A percentile compares a stretch with the other conserved stretches of the same genome.
phyloP scores from a whole-genome alignment of 148 eudicot species.

The Heliosperma pusillum region DNA sequence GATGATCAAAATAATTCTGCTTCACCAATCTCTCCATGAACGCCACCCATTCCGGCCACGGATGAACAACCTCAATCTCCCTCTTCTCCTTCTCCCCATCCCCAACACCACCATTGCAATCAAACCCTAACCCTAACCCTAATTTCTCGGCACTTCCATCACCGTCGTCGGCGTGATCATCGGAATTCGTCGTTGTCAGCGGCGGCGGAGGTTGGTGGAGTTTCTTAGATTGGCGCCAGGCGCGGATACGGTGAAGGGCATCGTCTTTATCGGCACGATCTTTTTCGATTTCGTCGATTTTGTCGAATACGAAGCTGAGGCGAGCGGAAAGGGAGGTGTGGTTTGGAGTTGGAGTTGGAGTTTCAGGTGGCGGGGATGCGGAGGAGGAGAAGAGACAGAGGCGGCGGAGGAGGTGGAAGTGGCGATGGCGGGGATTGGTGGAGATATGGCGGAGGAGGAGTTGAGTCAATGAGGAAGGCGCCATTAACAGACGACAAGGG shows the following conservation, averaged over 20 bases:
- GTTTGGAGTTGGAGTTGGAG: slow-evolving; percentile 35
- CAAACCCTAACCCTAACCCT: slow-evolving; percentile 26
- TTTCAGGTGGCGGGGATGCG: slow-evolving; percentile 23
- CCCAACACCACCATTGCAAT: not conserved
- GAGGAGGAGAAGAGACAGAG: slow-evolving; percentile 24
- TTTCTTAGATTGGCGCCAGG: slow-evolving; percentile 82
- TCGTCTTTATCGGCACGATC: slow-evolving; percentile 70
- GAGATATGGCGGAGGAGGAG: slow-evolving; percentile 24
- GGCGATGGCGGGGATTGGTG: not conserved
- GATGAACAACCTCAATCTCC: slow-evolving; percentile 63
- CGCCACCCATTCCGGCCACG: slow-evolving; percentile 91
- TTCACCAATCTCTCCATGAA: slow-evolving; percentile 84
- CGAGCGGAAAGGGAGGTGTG: slow-evolving; percentile 73
- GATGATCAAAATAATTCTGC: slow-evolving; percentile 81
- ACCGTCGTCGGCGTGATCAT: not conserved
- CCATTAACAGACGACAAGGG: slow-evolving; percentile 12
- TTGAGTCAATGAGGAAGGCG: slow-evolving; percentile 33
- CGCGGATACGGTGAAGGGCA: slow-evolving; percentile 71
- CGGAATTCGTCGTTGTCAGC: not conserved
- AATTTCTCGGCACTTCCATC: not conserved
- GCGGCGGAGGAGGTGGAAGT: slow-evolving; percentile 24
- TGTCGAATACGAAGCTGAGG: slow-evolving; percentile 88
- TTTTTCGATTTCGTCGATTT: slow-evolving; percentile 76
- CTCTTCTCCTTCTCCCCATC: slow-evolving; percentile 7
- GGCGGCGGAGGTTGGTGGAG: not conserved